These are phyloP conservation scores for Aspergillus novoparasiticus DNA, from an alignment of 2,329 filamentous ascomycete genomes.

Conservation along the genomic window DNA sequence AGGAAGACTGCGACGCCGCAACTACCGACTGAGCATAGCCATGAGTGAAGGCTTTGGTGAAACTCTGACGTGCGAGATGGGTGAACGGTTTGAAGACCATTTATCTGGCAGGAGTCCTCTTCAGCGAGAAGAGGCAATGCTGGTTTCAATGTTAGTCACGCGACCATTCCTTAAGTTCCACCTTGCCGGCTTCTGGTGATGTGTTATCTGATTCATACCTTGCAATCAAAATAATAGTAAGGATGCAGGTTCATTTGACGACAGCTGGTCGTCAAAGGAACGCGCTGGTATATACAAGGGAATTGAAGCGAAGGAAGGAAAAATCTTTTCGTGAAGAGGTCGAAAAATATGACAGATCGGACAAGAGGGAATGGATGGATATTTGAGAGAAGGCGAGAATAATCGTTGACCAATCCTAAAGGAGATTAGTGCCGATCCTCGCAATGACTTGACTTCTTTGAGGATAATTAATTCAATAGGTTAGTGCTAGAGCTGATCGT, in stretches of 20 bases:
- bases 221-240: conserved; percentile 61
- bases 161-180: not conserved
- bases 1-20: conserved; percentile 84
- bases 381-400: conserved; percentile 21
- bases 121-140: conserved; percentile 63
- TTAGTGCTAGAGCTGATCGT: conserved; percentile 10
- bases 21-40: conserved; percentile 98
- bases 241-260: conserved; percentile 99
- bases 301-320: conserved; percentile 5
- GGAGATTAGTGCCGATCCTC: conserved; percentile 21
- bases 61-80: conserved; percentile 93
- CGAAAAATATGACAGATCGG: conserved; percentile 10
- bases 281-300: conserved; percentile 59
- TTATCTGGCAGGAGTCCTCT: conserved; percentile 74
- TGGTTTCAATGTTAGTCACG: conserved; percentile 22
- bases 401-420: conserved; percentile 14
- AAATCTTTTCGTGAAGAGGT: conserved; percentile 1
- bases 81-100: conserved; percentile 76
- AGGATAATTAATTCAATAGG: conserved; percentile 9
- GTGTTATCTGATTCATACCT: conserved; percentile 55
- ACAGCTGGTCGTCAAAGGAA: conserved; percentile 81
- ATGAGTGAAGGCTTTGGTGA: conserved; percentile 95
- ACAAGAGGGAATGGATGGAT: conserved; percentile 16
- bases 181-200: conserved; percentile 1
- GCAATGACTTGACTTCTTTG: conserved; percentile 10